Base-by-base conservation (phyloP, 495 filamentous ascomycete genomes). In the Penicillium paxilli region DNA sequence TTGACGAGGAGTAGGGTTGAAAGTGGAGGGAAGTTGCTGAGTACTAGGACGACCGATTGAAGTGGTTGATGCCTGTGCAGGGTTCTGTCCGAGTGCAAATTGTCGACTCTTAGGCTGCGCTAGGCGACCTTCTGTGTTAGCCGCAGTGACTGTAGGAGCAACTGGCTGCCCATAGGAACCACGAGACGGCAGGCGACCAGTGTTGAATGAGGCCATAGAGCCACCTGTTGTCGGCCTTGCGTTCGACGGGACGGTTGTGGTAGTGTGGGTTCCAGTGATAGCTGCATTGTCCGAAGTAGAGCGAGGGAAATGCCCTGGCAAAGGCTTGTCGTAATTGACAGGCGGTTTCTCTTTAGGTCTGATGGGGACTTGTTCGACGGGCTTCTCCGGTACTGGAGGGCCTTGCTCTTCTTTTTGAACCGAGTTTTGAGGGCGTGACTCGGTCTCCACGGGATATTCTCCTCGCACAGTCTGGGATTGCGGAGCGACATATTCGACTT, bases 401-500 rank as follows among this genome's bases (percentile, higher is more conserved):
- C 26, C 33, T 32, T 52, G 51, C 5, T 40, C 37, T 19, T 63
- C 61, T 47, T 50, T 47, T 48, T 41, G 59, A 53, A 28, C 64
- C 21, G 47, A 53, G 20, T n/a, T 64, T 42, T 56, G 62, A 44
- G 32, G 57, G 52, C 37, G 59, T 17, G 57, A 58, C 41, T 48
- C 59, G 25, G 46, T 50, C 16, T 52, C 57, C 42, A 33, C 51
- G 22, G 68, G 56, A 8, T 70, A 52, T 55, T 90, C 87, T 44
- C 86, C 87, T 60, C 89, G 72, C 3, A 75, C 68, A 4, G 94
- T 97, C 57, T 90, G 85, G 16, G 90, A 94, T 25, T 86, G 84
- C 32, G 94, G 95, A 35, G 91, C 88, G 46, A 99, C 95, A 75
- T 99, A 99, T 73, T 99, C 94, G 11, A 98, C 90, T 71, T 99